A percentile compares a stretch with the other conserved stretches of the same genome.
These are phyloP conservation scores for Trypanosoma melophagium DNA, from an alignment of 208 protist genomes.

Conservation along the genomic window DNA sequence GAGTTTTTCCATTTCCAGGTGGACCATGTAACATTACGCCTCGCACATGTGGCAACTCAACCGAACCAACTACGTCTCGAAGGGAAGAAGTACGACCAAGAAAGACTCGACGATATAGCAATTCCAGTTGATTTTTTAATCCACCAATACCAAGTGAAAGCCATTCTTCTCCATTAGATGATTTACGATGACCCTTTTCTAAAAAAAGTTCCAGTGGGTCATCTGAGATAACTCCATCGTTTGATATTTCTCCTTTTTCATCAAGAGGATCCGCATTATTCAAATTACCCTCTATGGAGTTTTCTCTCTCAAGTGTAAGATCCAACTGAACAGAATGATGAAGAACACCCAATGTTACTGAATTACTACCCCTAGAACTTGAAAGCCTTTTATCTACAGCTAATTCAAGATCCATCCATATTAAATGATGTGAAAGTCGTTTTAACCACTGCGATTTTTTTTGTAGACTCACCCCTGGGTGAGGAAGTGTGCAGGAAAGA, in stretches of 20 bases:
- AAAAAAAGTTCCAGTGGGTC: constrained; percentile 58
- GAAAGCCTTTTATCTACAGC: not conserved
- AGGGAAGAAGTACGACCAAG: constrained; percentile 93
- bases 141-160: constrained; percentile 93
- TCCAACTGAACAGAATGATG: constrained; percentile 55
- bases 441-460: constrained; percentile 17
- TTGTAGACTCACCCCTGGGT: constrained; percentile 23
- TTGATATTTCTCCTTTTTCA: constrained; percentile 2
- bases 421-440: constrained; percentile 17
- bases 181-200: constrained; percentile 11
- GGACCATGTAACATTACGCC: constrained; percentile 98
- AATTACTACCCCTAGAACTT: constrained; percentile 1
- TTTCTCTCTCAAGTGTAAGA: constrained; percentile 18
- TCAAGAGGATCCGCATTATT: constrained; percentile 2
- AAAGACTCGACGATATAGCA: constrained; percentile 98
- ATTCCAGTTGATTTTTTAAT: constrained; percentile 92
- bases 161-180: constrained; percentile 43
- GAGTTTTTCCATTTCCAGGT: constrained; percentile 99
- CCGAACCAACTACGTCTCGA: constrained; percentile 48
- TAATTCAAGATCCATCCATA: constrained; percentile 42
- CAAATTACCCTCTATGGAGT: not conserved
- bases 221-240: too few species aligned
- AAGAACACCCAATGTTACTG: constrained; percentile 30
- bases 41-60: constrained; percentile 97
- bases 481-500: constrained; percentile 52